Base-by-base conservation (phyloP, 2,329 filamentous ascomycete genomes). In the Ophiognomonia clavigignenti-juglandacearum region DNA sequence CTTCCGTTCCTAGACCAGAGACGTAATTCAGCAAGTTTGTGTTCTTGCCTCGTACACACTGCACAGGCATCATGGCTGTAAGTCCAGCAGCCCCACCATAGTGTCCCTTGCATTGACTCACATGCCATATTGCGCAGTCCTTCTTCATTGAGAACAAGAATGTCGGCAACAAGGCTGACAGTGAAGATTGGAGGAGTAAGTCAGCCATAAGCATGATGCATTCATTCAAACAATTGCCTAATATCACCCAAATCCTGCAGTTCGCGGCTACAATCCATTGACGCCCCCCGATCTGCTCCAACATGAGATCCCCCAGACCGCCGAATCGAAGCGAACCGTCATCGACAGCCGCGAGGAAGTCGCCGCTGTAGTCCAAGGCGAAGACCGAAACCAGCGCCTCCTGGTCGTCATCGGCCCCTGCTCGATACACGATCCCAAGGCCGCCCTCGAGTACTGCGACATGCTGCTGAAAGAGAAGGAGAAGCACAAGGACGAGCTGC, bases 201-300 rank as follows among this genome's bases (percentile, higher is more conserved):
- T 65, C 22, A 48, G 32, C 41, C 34, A 31, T n/a, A n/a, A n/a
- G n/a, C n/a, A n/a, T n/a, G n/a, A n/a, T n/a, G n/a, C n/a, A n/a
- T n/a, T n/a, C n/a, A n/a, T n/a, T n/a, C n/a, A n/a, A n/a, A n/a
- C n/a, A n/a, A n/a, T n/a, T n/a, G n/a, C 51, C 59, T 61, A 43
- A 59, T 61, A 56, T 37, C 54, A 49, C 26, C 20, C 7, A 7
- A 22, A 32, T 41, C 29, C 50, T 23, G 29, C 54, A 88, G 85
- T 90, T 67, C 85, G 86, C 53, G 92, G 92, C 59, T 92, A 95
- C 78, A 96, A 95, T 65, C 92, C 88, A 59, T 75, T 98, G 56
- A 96, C 89, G 13, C 84, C 93, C 6, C 93, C 93, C 53, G 88
- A 96, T 62, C 83, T 98, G 54, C 88, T 98, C 51, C 92, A 97